These are phyloP conservation scores for Russula sp. DNA, from an alignment of 768 basidiomycete genomes.

Conservation along the genomic window DNA sequence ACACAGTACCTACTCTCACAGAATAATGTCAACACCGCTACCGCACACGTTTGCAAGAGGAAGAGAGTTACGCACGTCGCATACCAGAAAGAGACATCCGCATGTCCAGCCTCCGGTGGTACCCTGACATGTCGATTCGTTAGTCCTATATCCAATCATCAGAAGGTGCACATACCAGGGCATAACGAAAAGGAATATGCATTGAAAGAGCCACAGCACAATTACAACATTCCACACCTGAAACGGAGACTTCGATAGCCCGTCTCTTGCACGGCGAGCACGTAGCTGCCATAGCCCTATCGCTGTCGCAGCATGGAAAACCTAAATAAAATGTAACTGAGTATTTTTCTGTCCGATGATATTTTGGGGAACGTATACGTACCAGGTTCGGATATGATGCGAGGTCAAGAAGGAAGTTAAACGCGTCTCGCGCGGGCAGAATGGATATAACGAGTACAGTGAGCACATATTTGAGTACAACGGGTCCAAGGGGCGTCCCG, in stretches of 20 bases:
- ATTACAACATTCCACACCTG: constrained; percentile 24
- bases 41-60: not conserved
- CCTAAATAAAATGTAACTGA: constrained; percentile 3
- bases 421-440: constrained; percentile 31
- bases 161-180: constrained; percentile 25
- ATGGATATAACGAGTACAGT: constrained; percentile 37
- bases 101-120: constrained; percentile 25
- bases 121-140: constrained; percentile 21
- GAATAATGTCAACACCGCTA: not conserved
- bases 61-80: constrained; percentile 21
- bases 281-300: constrained; percentile 30
- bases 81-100: constrained; percentile 30
- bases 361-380: constrained; percentile 18
- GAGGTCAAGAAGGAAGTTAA: constrained; percentile 36
- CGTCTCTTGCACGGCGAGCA: constrained; percentile 24
- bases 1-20: constrained; percentile 24
- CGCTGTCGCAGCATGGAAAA: constrained; percentile 27
- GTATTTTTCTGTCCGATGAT: constrained; percentile 5
- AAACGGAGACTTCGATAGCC: constrained; percentile 23
- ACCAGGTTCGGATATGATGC: constrained; percentile 33
- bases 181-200: constrained; percentile 30
- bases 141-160: not conserved
- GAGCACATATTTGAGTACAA: constrained; percentile 32
- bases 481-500: constrained; percentile 40
- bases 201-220: constrained; percentile 21